Conservation (phyloP, 768 basidiomycete species). For the Amanita molliuscula region DNA sequence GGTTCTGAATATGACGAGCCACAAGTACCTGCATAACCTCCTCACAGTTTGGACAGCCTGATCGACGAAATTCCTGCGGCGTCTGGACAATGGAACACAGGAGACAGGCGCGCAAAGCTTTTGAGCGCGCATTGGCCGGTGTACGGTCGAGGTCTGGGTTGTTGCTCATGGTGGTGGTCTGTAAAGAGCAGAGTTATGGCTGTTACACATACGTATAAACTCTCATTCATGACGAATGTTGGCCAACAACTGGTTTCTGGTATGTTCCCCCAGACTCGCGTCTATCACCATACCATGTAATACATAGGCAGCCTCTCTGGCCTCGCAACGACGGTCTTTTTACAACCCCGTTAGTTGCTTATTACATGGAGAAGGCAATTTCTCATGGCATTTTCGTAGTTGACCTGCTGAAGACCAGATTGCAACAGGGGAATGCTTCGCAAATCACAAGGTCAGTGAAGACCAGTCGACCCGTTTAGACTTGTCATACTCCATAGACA, state of each 20-base stretch:
- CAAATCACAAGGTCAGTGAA: slow-evolving; percentile 23
- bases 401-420: slow-evolving; percentile 85
- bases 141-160: slow-evolving; percentile 2
- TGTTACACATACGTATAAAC: too few relatives aligned
- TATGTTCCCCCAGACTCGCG: slow-evolving; percentile 11
- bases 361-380: neutral
- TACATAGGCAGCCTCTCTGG: slow-evolving; percentile 66
- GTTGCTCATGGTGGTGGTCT: neutral
- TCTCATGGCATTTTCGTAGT: slow-evolving; percentile 30
- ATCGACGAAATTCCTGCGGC: slow-evolving; percentile 70
- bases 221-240: slow-evolving; percentile 49
- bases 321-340: slow-evolving; percentile 58
- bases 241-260: slow-evolving; percentile 58
- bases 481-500: slow-evolving; percentile 15
- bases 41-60: slow-evolving; percentile 96
- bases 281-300: neutral
- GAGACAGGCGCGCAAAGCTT: slow-evolving; percentile 80
- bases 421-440: slow-evolving; percentile 69
- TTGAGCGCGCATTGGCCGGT: slow-evolving; percentile 24
- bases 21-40: slow-evolving; percentile 74
- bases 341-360: slow-evolving; percentile 62
- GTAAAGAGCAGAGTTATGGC: neutral
- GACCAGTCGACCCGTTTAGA: neutral
- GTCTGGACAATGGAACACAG: slow-evolving; percentile 88
- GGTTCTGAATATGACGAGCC: neutral